Evolutionary conservation across 441 rosid species (phyloP).

Genomic region (Mallotus repandus): DNA sequence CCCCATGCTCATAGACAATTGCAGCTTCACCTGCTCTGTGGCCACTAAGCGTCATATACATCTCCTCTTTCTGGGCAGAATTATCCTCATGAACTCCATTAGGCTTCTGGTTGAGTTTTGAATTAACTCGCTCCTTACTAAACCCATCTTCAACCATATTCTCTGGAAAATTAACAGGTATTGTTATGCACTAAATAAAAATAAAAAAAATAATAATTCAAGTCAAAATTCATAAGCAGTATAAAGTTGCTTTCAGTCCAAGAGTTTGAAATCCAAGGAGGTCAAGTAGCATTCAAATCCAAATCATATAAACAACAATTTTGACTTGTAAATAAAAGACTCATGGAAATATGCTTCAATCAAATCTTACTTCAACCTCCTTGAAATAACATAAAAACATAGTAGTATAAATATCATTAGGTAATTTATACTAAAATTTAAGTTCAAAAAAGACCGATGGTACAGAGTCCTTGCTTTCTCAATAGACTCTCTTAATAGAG

Average conservation of each 20-base stretch:
- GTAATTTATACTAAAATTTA: neutral
- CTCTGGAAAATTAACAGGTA: slow-evolving; percentile 37
- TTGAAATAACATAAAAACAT: no score
- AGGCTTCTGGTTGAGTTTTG: slow-evolving; percentile 44
- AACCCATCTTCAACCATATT: slow-evolving; percentile 41
- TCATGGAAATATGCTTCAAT: no score
- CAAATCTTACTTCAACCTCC: neutral
- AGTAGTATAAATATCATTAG: neutral
- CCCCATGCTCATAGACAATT: slow-evolving; percentile 83
- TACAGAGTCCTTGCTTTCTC: neutral
- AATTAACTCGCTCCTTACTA: slow-evolving; percentile 43
- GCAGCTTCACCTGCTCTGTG: slow-evolving; percentile 93
- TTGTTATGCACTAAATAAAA: neutral
- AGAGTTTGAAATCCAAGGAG: neutral
- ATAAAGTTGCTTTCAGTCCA: neutral
- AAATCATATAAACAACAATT: neutral
- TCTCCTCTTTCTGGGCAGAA: slow-evolving; percentile 49
- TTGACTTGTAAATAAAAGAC: neutral
- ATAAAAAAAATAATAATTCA: neutral
- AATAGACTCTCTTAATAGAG: neutral
- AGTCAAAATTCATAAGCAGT: neutral
- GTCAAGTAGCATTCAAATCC: neutral
- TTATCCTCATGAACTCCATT: slow-evolving; percentile 56
- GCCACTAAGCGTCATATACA: slow-evolving; percentile 57
- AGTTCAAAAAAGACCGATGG: no score